Evolutionary conservation across 176 grass and related monocot genomes (phyloP), one percentile per base, ranked within the genome.

Genomic region (Rhynchospora breviuscula): DNA sequence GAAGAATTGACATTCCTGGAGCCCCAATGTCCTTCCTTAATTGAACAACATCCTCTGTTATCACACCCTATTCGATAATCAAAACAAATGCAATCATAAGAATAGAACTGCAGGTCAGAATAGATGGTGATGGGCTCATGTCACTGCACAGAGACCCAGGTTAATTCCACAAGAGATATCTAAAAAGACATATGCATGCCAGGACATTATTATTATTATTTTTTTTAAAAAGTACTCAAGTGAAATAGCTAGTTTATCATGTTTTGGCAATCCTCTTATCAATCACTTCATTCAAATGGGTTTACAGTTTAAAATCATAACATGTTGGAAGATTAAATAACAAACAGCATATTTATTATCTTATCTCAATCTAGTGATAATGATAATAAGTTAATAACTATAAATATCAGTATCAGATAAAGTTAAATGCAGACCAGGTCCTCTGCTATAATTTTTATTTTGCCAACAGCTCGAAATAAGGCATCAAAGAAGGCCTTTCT

Each of bases 1-100:
- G 92, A 43, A 98, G 95, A 91, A 98, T 87, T 84, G 92, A 92
- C 95, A 98, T 98, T 71, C 95, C 95, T 47, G 95, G 95, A 86
- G 95, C 92, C 0, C 84, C 87, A 77, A 98, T 98, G 48, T 86
- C 88, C 85, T 94, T 98, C 82, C 95, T 94, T 84, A 98, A 73
- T 85, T 98, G 66, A 67, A 98, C 90, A 7, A 98, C 95, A 79
- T 98, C 95, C 85, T 93, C 89, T 29, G 95, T 98, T 90, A 98
- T 94, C 57, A 98, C 95, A 69, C 95, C 95, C 95, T 98, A 81
- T 12, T 63, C 59, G 56, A 63, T 83, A 3, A 85, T 75, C 84
- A 68, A 19, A 84, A 85, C 61, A 86, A 83, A 63, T 56, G 2
- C 53, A 29, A 40, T 88, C 5, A 21, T 40, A 68, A 18, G 19